A percentile compares a stretch with the other conserved stretches of the same genome.
Conservation (phyloP, 768 basidiomycete genomes). For the Boletus coccyginus region DNA sequence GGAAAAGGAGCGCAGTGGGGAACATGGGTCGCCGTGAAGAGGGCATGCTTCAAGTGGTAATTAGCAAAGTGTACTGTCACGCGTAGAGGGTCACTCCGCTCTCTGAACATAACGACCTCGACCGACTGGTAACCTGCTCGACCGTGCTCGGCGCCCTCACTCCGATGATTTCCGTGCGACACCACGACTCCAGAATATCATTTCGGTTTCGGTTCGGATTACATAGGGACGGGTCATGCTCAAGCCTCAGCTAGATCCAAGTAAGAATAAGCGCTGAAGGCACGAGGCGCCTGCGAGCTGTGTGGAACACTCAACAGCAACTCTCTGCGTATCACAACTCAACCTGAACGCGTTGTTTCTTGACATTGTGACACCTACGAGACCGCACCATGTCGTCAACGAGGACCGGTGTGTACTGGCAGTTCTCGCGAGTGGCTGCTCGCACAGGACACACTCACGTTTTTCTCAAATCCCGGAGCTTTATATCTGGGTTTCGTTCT, state of each 20-base stretch:
- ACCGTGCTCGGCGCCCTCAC: too few species aligned
- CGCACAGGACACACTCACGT: conserved; percentile 36
- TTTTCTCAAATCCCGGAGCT: conserved; percentile 15
- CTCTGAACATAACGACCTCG: background rate
- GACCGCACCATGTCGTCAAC: background rate
- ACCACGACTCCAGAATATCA: too few species aligned
- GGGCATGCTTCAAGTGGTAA: background rate
- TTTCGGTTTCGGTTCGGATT: too few species aligned
- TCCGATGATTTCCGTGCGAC: too few species aligned
- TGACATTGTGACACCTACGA: background rate
- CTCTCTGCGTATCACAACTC: background rate
- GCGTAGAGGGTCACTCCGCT: background rate
- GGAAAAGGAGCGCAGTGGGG: conserved; percentile 13
- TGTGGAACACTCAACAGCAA: background rate
- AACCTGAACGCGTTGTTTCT: background rate
- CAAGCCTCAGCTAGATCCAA: background rate
- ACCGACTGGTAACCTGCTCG: too few species aligned
- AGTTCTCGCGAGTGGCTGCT: conserved; percentile 24
- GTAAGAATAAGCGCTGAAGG: background rate
- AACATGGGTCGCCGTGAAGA: conserved; percentile 4
- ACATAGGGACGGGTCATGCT: background rate
- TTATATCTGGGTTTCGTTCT: conserved; percentile 31
- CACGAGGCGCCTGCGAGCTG: background rate
- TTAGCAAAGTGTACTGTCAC: background rate
- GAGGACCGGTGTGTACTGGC: background rate